Percentiles rank a stretch among this genome's conserved stretches.
Conservation (phyloP, 345 rosid genomes). For the Heritiera fomes region DNA sequence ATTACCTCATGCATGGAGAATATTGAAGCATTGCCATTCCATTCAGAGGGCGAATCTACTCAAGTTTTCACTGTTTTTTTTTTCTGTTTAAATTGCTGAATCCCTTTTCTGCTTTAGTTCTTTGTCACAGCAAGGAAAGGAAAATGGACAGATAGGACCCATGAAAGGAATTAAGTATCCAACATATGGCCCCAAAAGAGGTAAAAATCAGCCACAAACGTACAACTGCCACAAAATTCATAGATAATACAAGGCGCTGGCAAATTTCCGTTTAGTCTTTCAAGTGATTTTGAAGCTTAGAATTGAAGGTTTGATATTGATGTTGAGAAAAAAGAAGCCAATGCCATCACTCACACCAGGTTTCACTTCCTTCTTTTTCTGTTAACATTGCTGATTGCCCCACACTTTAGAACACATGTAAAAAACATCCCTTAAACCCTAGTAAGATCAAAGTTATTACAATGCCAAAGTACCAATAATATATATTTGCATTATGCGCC, state of each 20-base stretch:
- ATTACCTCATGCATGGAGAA: background rate
- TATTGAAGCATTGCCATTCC: background rate
- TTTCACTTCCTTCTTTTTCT: background rate
- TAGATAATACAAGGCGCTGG: slow-evolving; percentile 21
- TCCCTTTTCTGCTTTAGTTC: background rate
- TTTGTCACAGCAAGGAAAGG: slow-evolving; percentile 20
- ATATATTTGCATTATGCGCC: no score
- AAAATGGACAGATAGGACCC: slow-evolving; percentile 37
- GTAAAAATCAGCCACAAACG: slow-evolving; percentile 26
- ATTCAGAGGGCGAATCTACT: background rate
- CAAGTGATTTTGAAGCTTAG: slow-evolving; percentile 26
- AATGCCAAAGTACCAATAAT: no score
- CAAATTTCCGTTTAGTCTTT: slow-evolving; percentile 23
- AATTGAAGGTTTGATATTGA: slow-evolving; percentile 29
- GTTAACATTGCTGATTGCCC: background rate
- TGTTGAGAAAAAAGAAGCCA: slow-evolving; percentile 11
- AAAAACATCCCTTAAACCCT: background rate
- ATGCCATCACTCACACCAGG: slow-evolving; percentile 9
- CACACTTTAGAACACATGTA: background rate
- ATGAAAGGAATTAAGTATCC: slow-evolving; percentile 36
- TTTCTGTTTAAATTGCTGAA: background rate
- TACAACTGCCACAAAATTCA: slow-evolving; percentile 27
- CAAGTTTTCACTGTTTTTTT: slow-evolving; percentile 19
- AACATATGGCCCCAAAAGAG: slow-evolving; percentile 39
- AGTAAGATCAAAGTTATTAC: background rate